A percentile compares a stretch with the other conserved stretches of the same genome.
These are phyloP conservation scores for Globisporangium uncinulatum DNA, from an alignment of 352 stramenopile genomes.

Conservation along the genomic window DNA sequence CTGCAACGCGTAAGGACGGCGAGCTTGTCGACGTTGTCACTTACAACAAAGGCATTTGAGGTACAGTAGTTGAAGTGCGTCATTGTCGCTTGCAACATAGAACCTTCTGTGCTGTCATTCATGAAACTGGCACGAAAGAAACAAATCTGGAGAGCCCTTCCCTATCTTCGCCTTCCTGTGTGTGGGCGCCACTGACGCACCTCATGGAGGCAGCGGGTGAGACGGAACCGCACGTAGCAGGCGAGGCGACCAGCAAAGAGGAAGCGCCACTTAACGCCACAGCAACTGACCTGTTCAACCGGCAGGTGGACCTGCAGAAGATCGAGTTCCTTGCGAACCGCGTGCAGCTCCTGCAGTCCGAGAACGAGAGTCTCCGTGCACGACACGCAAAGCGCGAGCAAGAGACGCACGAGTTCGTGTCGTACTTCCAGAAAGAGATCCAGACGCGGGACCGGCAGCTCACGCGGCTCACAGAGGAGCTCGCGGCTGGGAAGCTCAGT, in stretches of 20 bases:
- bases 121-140: no score
- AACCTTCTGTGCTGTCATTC: no score
- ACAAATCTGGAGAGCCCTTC: no score
- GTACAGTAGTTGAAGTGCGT: no score
- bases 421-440: constrained; percentile 93
- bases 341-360: constrained; percentile 51
- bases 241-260: not conserved
- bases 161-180: no score
- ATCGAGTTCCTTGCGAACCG: constrained; percentile 55
- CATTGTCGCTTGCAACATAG: no score
- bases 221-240: not conserved
- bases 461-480: constrained; percentile 78
- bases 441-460: constrained; percentile 76
- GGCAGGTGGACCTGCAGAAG: constrained; percentile 59
- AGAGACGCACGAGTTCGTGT: constrained; percentile 93
- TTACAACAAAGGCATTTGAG: constrained; percentile 79
- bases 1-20: constrained; percentile 34
- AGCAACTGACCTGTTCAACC: constrained; percentile 56
- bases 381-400: constrained; percentile 86
- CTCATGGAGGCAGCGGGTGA: constrained; percentile 6
- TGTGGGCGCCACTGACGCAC: not conserved
- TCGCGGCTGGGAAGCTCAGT: constrained; percentile 51
- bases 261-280: constrained; percentile 9
- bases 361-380: constrained; percentile 76
- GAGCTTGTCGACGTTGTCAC: constrained; percentile 56